Percentiles rank a stretch among this genome's conserved stretches.
Conservation (phyloP, 208 protist genomes). For the Herpetomonas tarakana region DNA sequence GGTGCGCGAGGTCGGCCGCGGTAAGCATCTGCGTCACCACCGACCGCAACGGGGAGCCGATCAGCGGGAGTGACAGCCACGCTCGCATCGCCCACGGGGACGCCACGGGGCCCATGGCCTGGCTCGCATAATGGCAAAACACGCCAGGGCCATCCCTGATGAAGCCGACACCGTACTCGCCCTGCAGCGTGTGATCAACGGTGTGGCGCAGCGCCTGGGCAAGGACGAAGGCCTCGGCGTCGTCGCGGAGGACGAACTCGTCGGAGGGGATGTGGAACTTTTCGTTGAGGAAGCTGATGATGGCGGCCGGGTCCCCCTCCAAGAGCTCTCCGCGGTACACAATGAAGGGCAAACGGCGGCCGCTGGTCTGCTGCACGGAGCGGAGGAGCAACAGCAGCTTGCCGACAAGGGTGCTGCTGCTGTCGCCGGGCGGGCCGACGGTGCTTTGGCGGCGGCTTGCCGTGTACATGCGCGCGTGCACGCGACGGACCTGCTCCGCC, state of each 20-base stretch:
- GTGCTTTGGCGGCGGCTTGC: background rate
- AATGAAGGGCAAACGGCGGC: constrained; percentile 26
- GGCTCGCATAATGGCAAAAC: constrained; percentile 30
- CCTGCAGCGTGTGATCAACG: constrained; percentile 25
- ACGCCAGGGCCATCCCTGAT: constrained; percentile 23
- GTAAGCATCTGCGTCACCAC: constrained; percentile 7
- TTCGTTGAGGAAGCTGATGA: constrained; percentile 27
- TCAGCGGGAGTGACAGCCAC: constrained; percentile 15
- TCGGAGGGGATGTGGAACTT: constrained; percentile 17
- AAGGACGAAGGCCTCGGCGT: constrained; percentile 16
- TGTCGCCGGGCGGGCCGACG: background rate
- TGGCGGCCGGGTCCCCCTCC: constrained; percentile 3
- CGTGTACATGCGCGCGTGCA: background rate
- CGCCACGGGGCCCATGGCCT: constrained; percentile 17
- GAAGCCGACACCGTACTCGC: constrained; percentile 33
- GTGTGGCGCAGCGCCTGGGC: constrained; percentile 30
- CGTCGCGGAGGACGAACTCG: constrained; percentile 3
- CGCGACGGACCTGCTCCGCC: background rate
- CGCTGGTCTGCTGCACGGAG: background rate
- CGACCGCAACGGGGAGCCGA: constrained; percentile 13
- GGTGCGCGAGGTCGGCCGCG: constrained; percentile 18
- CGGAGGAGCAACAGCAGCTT: background rate
- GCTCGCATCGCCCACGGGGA: constrained; percentile 13
- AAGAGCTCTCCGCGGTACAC: constrained; percentile 24
- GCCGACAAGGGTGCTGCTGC: background rate